Evolutionary conservation across 176 grass and related monocot genomes (phyloP), one percentile per base, ranked within the genome.

Genomic region (Musa troglodytarum): DNA sequence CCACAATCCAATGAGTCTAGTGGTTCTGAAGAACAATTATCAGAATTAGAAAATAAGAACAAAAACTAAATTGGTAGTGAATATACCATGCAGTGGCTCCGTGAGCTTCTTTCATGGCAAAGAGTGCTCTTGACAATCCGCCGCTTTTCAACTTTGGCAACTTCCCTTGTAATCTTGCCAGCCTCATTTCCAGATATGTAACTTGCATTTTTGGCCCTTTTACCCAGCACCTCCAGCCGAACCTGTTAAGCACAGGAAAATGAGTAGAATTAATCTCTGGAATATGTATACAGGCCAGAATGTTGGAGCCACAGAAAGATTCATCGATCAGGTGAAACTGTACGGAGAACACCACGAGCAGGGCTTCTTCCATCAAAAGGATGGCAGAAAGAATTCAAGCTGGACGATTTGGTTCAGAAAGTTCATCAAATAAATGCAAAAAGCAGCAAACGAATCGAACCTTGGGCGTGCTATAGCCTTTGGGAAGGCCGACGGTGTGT

Each of bases 201-300:
- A 16, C 82, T 89, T 9, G 94, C 90, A 77, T 98, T 97, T 69
- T 98, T 98, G n/a, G 90, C 90, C 55, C 85, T 98, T 75, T 91
- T 98, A 65, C 94, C 88, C 75, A 93, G 93, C 54, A 93, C 83
- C 76, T 98, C 94, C 55, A 98, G 65, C 54, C 72, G 83, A 59
- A 68, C 86, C 88, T 98, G 82, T 75, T 50, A 15, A 19, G 51
- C 11, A 34, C 29, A 34, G 29, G 29, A 34, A 4, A 34, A 3
- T 34, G 29, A 34, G 3, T 34, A 34, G 2, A 34, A 34, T 34
- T 34, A 34, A 34, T 34, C 29, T 34, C 29, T 4, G 29, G 29
- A 34, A 34, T 34, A 34, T 4, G 29, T 4, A 34, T 34, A 34
- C 29, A 34, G 3, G 29, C 29, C 29, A 34, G 29, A 34, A 34